Percentiles rank a stretch among this genome's conserved stretches.
phyloP scores from a whole-genome alignment of 2,329 filamentous ascomycete species.

The Thielaviopsis populi region DNA sequence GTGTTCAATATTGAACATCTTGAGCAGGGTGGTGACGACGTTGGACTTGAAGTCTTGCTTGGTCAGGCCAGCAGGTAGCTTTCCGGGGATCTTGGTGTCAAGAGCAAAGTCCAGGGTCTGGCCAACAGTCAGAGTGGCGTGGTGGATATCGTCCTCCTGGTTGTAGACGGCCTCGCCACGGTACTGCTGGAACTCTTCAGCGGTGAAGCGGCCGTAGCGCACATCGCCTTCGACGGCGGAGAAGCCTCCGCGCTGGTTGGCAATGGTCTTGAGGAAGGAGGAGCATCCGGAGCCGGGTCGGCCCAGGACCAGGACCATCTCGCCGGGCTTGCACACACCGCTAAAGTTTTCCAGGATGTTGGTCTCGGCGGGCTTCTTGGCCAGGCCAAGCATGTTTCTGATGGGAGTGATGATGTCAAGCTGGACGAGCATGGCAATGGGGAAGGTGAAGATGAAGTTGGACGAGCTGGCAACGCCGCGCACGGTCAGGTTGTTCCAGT shows the following conservation, averaged over 20 bases:
- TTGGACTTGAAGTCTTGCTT: slow-evolving; percentile 62
- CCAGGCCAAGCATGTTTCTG: slow-evolving; percentile 46
- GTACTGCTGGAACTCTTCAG: slow-evolving; percentile 57
- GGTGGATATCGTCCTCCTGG: slow-evolving; percentile 73
- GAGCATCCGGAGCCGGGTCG: slow-evolving; percentile 60
- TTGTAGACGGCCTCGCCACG: slow-evolving; percentile 77
- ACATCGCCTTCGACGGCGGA: slow-evolving; percentile 51
- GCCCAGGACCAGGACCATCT: slow-evolving; percentile 77
- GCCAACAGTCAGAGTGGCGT: slow-evolving; percentile 71
- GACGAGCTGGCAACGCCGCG: slow-evolving; percentile 58
- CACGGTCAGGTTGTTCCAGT: slow-evolving; percentile 66
- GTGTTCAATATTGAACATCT: slow-evolving; percentile 91
- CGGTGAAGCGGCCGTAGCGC: slow-evolving; percentile 57
- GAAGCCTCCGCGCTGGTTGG: slow-evolving; percentile 48
- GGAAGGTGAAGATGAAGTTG: slow-evolving; percentile 61
- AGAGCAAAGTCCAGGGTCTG: slow-evolving; percentile 77
- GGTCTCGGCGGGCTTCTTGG: slow-evolving; percentile 53
- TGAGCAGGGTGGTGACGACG: slow-evolving; percentile 58
- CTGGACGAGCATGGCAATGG: slow-evolving; percentile 60
- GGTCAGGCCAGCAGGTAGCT: slow-evolving; percentile 58
- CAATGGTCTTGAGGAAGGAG: slow-evolving; percentile 52
- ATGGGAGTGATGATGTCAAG: slow-evolving; percentile 58
- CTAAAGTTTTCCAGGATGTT: slow-evolving; percentile 60
- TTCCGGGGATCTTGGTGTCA: slow-evolving; percentile 70
- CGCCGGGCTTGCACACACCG: slow-evolving; percentile 59